These are phyloP conservation scores for Thalia dealbata DNA, from an alignment of 176 grass and related monocot species.

Conservation along the genomic window DNA sequence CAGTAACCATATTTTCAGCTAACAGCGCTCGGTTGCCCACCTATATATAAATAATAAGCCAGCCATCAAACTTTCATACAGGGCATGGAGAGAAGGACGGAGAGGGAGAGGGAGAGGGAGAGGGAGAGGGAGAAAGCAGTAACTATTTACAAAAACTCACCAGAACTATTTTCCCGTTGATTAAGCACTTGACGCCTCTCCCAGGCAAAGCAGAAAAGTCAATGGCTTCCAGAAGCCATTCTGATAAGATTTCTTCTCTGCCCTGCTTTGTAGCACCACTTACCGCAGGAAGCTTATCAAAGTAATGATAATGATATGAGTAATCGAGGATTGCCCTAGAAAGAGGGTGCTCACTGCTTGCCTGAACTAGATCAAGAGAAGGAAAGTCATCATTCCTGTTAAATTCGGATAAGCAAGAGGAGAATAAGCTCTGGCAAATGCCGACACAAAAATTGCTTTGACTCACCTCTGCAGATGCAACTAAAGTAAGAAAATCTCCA, in stretches of 20 bases:
- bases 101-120: neutral
- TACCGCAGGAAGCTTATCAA: conserved; percentile 52
- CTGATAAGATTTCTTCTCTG: conserved; percentile 53
- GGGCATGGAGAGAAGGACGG: neutral
- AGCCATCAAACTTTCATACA: neutral
- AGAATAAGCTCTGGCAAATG: neutral
- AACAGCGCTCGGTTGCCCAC: conserved; percentile 70
- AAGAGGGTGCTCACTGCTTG: conserved; percentile 96
- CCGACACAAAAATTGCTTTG: neutral
- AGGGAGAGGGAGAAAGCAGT: neutral
- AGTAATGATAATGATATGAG: conserved; percentile 89
- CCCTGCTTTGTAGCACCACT: conserved; percentile 40
- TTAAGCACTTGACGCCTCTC: conserved; percentile 61
- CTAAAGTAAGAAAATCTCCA: conserved; percentile 76
- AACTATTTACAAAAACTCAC: conserved; percentile 34
- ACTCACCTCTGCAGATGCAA: conserved; percentile 92
- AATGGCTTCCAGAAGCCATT: conserved; percentile 56
- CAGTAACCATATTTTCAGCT: conserved; percentile 40
- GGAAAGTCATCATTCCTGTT: neutral
- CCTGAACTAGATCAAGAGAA: conserved; percentile 47
- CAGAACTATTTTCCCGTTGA: conserved; percentile 61
- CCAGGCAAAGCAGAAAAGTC: conserved; percentile 66
- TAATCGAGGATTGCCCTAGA: conserved; percentile 87
- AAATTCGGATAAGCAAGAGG: neutral
- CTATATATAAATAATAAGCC: conserved; percentile 14